These are phyloP conservation scores for Wallacemonas collosoma DNA, from an alignment of 208 protist genomes.

Conservation along the genomic window DNA sequence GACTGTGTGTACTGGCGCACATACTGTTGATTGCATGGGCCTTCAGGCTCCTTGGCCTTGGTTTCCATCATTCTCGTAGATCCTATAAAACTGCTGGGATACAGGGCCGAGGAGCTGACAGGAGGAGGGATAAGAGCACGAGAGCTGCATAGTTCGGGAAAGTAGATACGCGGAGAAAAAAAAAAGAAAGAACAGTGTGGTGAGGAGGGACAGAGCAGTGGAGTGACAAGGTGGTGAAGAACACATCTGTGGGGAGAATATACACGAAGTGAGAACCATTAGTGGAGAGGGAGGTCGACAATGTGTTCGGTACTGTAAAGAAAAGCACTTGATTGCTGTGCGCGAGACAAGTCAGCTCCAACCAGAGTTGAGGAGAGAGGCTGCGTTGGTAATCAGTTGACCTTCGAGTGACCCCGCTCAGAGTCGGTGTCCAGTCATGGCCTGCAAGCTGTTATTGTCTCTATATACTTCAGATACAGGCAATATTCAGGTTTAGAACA, in stretches of 20 bases:
- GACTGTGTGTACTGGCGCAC: conserved; percentile 72
- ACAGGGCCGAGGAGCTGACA: neutral
- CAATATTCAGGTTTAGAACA: too few relatives aligned
- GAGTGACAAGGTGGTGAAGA: neutral
- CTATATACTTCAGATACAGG: too few relatives aligned
- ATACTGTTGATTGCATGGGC: conserved; percentile 81
- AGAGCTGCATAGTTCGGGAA: neutral
- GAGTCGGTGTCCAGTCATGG: too few relatives aligned
- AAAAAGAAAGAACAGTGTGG: conserved; percentile 1
- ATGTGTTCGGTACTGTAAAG: too few relatives aligned
- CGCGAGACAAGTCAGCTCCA: too few relatives aligned
- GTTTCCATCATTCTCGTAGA: conserved; percentile 43
- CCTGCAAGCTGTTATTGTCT: too few relatives aligned
- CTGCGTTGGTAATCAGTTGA: too few relatives aligned
- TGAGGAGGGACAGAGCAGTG: neutral
- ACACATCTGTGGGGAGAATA: neutral
- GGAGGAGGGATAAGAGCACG: neutral
- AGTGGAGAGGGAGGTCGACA: too few relatives aligned
- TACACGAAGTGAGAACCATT: too few relatives aligned
- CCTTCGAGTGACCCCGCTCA: too few relatives aligned
- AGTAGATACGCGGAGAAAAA: conserved; percentile 9
- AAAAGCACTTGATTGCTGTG: too few relatives aligned
- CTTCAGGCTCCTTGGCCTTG: conserved; percentile 76
- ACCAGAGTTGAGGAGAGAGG: too few relatives aligned
- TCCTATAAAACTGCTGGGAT: neutral